These are phyloP conservation scores for Coemansia sp. DNA, from an alignment of 192 early-diverging fungal species.

Conservation along the genomic window DNA sequence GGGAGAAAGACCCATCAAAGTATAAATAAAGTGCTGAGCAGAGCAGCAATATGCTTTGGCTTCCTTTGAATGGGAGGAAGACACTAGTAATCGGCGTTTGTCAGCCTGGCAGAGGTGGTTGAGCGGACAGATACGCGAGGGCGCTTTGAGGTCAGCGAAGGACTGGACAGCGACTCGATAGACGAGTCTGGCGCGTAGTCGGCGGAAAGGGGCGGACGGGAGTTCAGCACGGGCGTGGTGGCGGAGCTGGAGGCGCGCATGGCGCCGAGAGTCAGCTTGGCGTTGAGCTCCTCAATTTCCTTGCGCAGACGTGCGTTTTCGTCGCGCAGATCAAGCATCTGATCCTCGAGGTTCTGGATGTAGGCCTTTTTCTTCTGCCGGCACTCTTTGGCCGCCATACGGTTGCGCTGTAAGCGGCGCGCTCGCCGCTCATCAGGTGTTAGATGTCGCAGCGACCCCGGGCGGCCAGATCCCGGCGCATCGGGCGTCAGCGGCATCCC, in stretches of 20 bases:
- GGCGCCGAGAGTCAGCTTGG: constrained; percentile 62
- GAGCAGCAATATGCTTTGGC: no score
- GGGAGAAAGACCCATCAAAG: no score
- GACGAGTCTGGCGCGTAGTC: constrained; percentile 6
- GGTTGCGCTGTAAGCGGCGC: constrained; percentile 72
- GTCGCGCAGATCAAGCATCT: constrained; percentile 60
- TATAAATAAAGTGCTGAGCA: no score
- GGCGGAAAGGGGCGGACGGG: constrained; percentile 1
- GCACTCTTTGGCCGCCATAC: constrained; percentile 82
- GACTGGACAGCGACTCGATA: constrained; percentile 21
- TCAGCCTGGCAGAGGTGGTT: constrained; percentile 11
- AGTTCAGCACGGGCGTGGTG: constrained; percentile 30
- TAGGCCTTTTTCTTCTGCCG: constrained; percentile 84
- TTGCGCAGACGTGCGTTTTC: constrained; percentile 66
- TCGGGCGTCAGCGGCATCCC: constrained; percentile 53
- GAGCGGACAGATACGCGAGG: constrained; percentile 32
- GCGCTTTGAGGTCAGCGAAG: constrained; percentile 32
- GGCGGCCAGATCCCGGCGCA: constrained; percentile 53
- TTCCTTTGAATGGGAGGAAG: no score
- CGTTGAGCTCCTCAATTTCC: constrained; percentile 69
- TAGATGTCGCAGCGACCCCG: constrained; percentile 48
- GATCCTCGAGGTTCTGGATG: constrained; percentile 70
- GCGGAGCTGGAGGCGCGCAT: constrained; percentile 51
- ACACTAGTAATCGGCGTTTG: constrained; percentile 9
- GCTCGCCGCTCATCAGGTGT: constrained; percentile 75